Conservation (phyloP, 176 grass and related monocot species). For the Hsuehochloa calcarea region DNA sequence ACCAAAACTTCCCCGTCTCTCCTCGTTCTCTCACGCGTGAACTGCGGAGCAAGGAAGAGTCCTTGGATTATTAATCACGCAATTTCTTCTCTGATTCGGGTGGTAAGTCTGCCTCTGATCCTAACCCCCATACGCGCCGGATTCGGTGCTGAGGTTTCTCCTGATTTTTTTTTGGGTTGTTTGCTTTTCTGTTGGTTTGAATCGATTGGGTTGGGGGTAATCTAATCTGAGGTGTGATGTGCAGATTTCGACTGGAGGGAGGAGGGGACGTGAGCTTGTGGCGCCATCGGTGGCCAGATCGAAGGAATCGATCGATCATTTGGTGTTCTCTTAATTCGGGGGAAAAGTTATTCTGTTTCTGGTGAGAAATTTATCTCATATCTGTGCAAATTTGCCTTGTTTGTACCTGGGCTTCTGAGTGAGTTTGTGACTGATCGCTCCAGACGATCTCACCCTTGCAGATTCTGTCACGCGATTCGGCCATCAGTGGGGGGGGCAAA, state of each 20-base stretch:
- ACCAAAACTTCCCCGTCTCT: neutral
- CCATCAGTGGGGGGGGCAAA: neutral
- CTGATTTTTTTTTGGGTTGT: neutral
- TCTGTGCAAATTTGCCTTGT: neutral
- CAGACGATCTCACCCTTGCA: neutral
- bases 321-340: neutral
- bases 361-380: constrained; percentile 3
- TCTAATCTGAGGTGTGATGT: neutral
- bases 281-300: constrained; percentile 3
- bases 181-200: neutral
- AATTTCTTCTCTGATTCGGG: neutral
- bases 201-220: neutral
- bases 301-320: neutral
- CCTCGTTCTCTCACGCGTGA: neutral
- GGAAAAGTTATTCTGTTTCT: neutral
- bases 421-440: neutral
- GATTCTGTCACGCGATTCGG: neutral
- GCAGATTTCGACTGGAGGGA: constrained; percentile 13
- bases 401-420: neutral
- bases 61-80: neutral
- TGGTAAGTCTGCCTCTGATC: constrained; percentile 7
- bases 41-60: constrained; percentile 33
- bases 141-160: neutral
- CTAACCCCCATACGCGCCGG: neutral
- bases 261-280: neutral